These are phyloP conservation scores for Skeletonema potamos DNA, from an alignment of 108 stramenopile species.

Conservation along the genomic window DNA sequence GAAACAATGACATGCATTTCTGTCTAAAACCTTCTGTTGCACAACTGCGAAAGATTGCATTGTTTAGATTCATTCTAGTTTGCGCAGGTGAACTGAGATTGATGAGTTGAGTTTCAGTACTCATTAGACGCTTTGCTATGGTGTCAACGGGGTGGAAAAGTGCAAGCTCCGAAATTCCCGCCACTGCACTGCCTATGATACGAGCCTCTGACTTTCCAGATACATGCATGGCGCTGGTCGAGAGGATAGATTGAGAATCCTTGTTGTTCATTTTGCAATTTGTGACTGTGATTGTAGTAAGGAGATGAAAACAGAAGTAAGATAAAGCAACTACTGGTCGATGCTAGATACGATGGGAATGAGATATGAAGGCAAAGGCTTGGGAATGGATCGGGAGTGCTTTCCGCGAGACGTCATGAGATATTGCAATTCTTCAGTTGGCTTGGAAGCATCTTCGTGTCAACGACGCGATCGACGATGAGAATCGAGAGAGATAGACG, in stretches of 20 bases:
- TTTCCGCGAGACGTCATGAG: too few relatives aligned
- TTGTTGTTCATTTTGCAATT: neutral
- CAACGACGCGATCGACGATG: neutral
- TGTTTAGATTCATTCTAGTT: conserved; percentile 54
- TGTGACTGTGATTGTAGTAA: neutral
- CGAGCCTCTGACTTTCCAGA: conserved; percentile 41
- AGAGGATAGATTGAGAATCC: conserved; percentile 4
- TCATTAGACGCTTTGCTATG: conserved; percentile 60
- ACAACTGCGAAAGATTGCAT: conserved; percentile 55
- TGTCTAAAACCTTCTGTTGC: conserved; percentile 31
- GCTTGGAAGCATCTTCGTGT: neutral
- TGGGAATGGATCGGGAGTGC: neutral
- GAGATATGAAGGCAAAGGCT: neutral
- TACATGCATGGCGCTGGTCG: conserved; percentile 34
- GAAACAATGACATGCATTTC: conserved; percentile 68
- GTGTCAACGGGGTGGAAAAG: conserved; percentile 75
- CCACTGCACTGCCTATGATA: conserved; percentile 54
- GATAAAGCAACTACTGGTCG: neutral
- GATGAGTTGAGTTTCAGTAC: conserved; percentile 47
- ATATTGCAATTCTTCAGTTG: too few relatives aligned
- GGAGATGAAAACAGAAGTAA: neutral
- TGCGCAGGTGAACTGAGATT: conserved; percentile 31
- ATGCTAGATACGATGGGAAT: neutral
- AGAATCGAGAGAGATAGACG: too few relatives aligned
- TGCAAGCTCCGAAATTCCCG: conserved; percentile 55